Evolutionary conservation across 176 grass and related monocot genomes (phyloP).

Genomic region (Rhynchospora tenuis): DNA sequence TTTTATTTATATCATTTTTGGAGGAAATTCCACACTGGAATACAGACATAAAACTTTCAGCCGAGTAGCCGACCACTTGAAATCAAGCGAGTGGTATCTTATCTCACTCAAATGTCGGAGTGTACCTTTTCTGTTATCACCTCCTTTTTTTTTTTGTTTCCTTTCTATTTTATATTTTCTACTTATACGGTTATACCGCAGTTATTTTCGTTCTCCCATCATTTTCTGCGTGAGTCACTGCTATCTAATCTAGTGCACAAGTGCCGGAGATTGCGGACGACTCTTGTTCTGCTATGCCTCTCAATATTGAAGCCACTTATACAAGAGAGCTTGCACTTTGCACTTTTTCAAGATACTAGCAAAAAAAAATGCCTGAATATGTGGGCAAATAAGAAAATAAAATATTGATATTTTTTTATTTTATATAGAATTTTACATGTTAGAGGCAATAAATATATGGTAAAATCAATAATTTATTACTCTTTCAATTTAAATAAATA

Average conservation of each 20-base stretch:
- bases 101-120: neutral
- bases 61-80: neutral
- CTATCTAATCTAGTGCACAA: neutral
- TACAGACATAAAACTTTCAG: neutral
- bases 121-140: neutral
- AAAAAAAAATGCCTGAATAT: no score
- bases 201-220: neutral
- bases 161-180: no score
- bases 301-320: neutral
- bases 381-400: no score
- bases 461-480: no score
- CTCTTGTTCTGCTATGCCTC: neutral
- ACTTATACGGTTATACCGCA: neutral
- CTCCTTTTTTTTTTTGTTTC: neutral
- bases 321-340: no score
- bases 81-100: neutral
- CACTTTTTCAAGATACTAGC: no score
- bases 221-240: neutral
- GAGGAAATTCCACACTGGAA: neutral
- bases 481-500: no score
- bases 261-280: neutral
- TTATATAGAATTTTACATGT: no score
- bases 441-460: no score
- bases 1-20: no score
- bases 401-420: no score